phyloP scores from a whole-genome alignment of 495 filamentous ascomycete genomes.

The Diplogelasinospora grovesii region DNA sequence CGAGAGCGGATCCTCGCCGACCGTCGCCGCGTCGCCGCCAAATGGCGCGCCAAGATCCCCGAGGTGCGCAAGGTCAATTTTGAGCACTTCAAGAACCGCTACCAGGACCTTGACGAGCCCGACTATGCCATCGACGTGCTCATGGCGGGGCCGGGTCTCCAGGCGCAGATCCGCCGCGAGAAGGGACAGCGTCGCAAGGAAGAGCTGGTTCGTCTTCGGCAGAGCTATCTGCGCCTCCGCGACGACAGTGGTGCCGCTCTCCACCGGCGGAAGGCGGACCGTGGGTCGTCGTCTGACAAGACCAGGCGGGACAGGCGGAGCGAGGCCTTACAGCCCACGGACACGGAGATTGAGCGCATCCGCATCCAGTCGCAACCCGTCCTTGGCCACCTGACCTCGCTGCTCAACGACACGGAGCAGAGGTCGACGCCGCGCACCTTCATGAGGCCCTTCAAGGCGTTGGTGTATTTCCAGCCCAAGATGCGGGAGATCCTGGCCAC shows the following conservation, averaged over 20 bases:
- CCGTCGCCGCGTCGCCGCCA: too few relatives aligned
- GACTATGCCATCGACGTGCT: slow-evolving; percentile 17
- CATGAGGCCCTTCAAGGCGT: slow-evolving; percentile 31
- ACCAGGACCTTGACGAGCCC: slow-evolving; percentile 3
- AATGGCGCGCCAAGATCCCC: too few relatives aligned
- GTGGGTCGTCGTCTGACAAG: background rate
- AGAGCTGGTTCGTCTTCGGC: background rate
- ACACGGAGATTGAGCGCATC: slow-evolving; percentile 28
- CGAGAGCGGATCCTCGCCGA: too few relatives aligned
- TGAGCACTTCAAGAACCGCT: slow-evolving; percentile 22
- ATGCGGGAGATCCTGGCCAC: slow-evolving; percentile 28
- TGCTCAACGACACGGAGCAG: slow-evolving; percentile 17
- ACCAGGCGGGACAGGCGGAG: too few relatives aligned
- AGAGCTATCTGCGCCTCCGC: background rate
- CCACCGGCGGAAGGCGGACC: background rate
- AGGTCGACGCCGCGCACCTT: slow-evolving; percentile 27
- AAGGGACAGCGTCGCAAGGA: background rate
- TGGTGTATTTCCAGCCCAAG: slow-evolving; percentile 32
- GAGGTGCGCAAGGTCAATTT: slow-evolving; percentile 6
- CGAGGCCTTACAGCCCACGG: slow-evolving; percentile 10
- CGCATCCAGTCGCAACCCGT: slow-evolving; percentile 34
- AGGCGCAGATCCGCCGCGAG: background rate
- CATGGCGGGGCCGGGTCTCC: background rate
- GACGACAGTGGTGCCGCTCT: background rate
- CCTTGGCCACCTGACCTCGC: slow-evolving; percentile 20